Percentiles rank a stretch among this genome's conserved stretches.
Conservation (phyloP, 441 rosid genomes). For the Croton laevigatus region DNA sequence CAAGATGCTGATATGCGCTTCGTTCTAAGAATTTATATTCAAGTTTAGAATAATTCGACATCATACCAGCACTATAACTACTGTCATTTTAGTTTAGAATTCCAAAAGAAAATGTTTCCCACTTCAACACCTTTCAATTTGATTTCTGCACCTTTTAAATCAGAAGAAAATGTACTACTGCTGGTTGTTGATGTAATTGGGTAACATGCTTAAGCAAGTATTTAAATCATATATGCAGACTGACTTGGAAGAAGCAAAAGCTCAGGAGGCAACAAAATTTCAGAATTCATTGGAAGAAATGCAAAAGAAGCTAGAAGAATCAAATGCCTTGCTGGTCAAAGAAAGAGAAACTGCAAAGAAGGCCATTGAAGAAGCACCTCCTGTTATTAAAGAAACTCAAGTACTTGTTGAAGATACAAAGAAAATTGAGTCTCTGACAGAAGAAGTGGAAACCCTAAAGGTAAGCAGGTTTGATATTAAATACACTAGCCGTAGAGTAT, state of each 20-base stretch:
- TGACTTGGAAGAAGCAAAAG: conserved; percentile 87
- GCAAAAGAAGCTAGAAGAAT: conserved; percentile 75
- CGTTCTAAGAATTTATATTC: conserved; percentile 12
- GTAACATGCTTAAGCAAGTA: conserved; percentile 28
- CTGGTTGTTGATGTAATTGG: conserved; percentile 15
- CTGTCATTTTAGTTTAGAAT: background rate
- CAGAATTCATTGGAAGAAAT: conserved; percentile 67
- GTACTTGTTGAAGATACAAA: conserved; percentile 87
- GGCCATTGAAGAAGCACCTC: conserved; percentile 91
- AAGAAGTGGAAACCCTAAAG: conserved; percentile 78
- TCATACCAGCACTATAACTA: background rate
- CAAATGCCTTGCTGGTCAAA: conserved; percentile 57
- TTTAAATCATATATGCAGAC: conserved; percentile 43
- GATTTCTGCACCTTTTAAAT: conserved; percentile 6
- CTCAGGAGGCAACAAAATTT: conserved; percentile 69
- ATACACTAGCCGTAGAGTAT: background rate
- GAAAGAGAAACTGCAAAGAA: conserved; percentile 77
- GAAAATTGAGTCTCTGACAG: conserved; percentile 68
- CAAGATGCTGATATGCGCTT: conserved; percentile 12
- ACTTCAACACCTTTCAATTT: conserved; percentile 15
- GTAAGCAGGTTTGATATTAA: conserved; percentile 31
- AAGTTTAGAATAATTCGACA: background rate
- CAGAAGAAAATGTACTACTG: background rate
- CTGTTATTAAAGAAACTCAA: conserved; percentile 80
- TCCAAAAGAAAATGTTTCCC: conserved; percentile 8